phyloP scores from a whole-genome alignment of 208 protist species.

The Trypanosoma rangeli region DNA sequence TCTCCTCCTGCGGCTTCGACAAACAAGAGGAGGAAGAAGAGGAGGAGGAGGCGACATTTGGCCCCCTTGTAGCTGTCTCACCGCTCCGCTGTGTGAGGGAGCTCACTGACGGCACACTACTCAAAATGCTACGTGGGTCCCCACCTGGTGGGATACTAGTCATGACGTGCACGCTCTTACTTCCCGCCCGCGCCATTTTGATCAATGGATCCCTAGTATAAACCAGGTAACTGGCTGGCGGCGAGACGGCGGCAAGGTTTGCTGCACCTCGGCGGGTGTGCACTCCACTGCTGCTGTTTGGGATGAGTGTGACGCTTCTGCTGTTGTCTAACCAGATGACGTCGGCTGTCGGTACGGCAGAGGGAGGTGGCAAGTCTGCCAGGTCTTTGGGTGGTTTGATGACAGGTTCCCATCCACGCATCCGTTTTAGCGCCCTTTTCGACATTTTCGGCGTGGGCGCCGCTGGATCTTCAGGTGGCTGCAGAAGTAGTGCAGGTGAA shows the following conservation, averaged over 20 bases:
- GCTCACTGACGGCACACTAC: slow-evolving; percentile 5
- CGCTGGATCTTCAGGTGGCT: neutral
- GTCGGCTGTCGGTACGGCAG: slow-evolving; percentile 12
- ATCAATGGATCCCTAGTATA: slow-evolving; percentile 23
- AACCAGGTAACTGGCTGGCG: slow-evolving; percentile 21
- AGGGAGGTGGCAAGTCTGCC: neutral
- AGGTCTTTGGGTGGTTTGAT: slow-evolving; percentile 14
- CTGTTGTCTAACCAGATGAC: slow-evolving; percentile 27
- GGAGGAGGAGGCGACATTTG: neutral
- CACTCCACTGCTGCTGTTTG: slow-evolving; percentile 19
- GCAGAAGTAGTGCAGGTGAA: neutral
- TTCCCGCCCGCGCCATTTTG: slow-evolving; percentile 8
- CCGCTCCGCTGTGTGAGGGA: slow-evolving; percentile 6
- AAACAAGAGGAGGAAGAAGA: slow-evolving; percentile 1
- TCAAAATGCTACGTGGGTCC: slow-evolving; percentile 15
- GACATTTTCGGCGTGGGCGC: slow-evolving; percentile 11
- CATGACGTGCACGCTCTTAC: slow-evolving; percentile 25
- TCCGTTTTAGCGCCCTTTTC: slow-evolving; percentile 17
- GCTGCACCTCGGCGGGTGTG: slow-evolving; percentile 17
- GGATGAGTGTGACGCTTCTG: slow-evolving; percentile 21
- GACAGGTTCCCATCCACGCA: slow-evolving; percentile 30
- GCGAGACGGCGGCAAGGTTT: slow-evolving; percentile 16
- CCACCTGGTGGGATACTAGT: slow-evolving; percentile 12
- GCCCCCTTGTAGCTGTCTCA: neutral
- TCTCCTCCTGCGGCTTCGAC: neutral